Conservation (phyloP, 2,329 filamentous ascomycete genomes). For the Gaeumannomyces tritici region DNA sequence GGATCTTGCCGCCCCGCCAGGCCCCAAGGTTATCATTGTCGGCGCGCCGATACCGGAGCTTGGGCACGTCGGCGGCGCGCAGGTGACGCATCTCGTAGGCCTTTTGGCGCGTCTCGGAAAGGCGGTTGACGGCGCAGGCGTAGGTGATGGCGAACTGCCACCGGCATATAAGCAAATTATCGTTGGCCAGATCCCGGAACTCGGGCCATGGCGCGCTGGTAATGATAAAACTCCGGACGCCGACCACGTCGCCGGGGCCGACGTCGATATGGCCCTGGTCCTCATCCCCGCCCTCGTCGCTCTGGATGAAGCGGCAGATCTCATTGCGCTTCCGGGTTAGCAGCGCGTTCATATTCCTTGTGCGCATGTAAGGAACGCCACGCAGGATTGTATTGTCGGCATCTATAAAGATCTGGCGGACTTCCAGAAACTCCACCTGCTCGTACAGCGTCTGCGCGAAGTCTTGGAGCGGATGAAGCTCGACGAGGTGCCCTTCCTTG, state of each 20-base stretch:
- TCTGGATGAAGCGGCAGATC: conserved; percentile 30
- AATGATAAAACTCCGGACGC: conserved; percentile 31
- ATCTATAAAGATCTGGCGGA: conserved; percentile 23
- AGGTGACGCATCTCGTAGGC: conserved; percentile 26
- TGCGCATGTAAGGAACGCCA: conserved; percentile 27
- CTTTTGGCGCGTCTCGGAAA: conserved; percentile 25
- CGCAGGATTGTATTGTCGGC: conserved; percentile 25
- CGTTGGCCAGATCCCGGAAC: conserved; percentile 6
- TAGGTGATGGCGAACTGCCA: conserved; percentile 33
- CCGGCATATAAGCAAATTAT: conserved; percentile 35
- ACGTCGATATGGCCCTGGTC: conserved; percentile 34
- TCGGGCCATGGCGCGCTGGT: conserved; percentile 46
- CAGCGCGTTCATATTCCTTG: conserved; percentile 22
- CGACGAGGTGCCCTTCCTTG: background rate
- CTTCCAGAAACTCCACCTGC: conserved; percentile 25
- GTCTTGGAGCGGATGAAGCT: background rate
- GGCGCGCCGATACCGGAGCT: conserved; percentile 13
- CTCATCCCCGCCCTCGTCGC: conserved; percentile 24
- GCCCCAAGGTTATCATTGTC: conserved; percentile 20
- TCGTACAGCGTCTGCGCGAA: background rate
- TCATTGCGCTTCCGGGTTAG: conserved; percentile 32
- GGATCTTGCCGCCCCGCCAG: conserved; percentile 29
- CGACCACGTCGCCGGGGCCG: conserved; percentile 22
- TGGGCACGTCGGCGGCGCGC: conserved; percentile 16
- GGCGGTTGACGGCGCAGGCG: conserved; percentile 11